Evolutionary conservation across 495 filamentous ascomycete genomes (phyloP), one percentile per base, ranked within the genome.

Genomic region (Daldinia loculata): DNA sequence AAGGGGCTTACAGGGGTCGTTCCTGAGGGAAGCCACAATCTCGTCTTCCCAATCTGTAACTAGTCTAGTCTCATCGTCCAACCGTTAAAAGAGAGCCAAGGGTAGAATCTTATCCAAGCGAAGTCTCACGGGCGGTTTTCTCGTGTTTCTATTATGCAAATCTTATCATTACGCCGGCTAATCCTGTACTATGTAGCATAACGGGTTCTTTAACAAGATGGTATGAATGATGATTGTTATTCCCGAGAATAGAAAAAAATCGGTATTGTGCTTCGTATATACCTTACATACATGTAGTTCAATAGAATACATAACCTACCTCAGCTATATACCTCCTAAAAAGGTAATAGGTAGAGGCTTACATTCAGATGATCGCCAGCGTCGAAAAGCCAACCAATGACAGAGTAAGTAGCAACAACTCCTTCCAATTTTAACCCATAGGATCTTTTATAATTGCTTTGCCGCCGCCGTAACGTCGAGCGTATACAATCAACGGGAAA

Each of bases 51-150:
- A 69, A n/a, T 72, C 70, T 72, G 64, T 65, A 56, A 72, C 70
- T 69, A 50, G 70, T 65, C 61, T 61, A 67, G 70, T 72, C 70
- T 72, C 70, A 72, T 59, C 70, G 59, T 61, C 55, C 36, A 52
- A 66, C 52, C 36, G 48, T 50, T 22, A 38, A 68, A 27, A 61
- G 48, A 59, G 68, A 39, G 5, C 26, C 51, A 50, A 63, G 53
- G 26, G 15, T 51, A 43, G 63, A 58, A 34, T 52, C 36, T 26
- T 60, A 63, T 63, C 68, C 38, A 53, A 53, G 32, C 24, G 7
- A 48, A 22, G 43, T 48, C 43, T 22, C 19, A 48, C 43, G 11
- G 8, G 43, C 19, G 43, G 43, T 48, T 48, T 48, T 11, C 50
- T 72, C 65, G 70, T 68, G 60, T 72, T 69, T 61, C 61, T 65